These are phyloP conservation scores for Moesziomyces antarcticus DNA, from an alignment of 1,284 basidiomycete genomes.

Conservation along the genomic window DNA sequence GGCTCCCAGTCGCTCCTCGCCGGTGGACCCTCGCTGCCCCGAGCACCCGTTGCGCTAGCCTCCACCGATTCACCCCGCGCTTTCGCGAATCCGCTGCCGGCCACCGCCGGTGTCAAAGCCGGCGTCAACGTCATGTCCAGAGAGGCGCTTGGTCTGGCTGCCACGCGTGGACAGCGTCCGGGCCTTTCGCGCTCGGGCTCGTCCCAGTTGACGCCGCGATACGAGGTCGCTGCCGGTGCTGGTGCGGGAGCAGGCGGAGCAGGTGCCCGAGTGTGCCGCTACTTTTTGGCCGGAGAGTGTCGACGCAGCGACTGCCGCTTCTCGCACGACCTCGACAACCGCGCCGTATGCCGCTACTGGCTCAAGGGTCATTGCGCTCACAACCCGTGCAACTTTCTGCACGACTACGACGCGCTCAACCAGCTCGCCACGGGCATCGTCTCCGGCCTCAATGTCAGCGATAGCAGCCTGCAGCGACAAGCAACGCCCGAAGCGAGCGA, in stretches of 20 bases:
- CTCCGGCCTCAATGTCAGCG: constrained; percentile 65
- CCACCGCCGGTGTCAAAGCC: constrained; percentile 43
- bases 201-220: constrained; percentile 20
- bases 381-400: constrained; percentile 65
- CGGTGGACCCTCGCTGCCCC: constrained; percentile 12
- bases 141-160: constrained; percentile 39
- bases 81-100: constrained; percentile 19
- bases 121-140: constrained; percentile 54
- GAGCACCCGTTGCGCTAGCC: neutral
- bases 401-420: constrained; percentile 73
- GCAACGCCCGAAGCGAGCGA: constrained; percentile 66
- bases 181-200: constrained; percentile 26
- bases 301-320: constrained; percentile 95
- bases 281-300: constrained; percentile 96
- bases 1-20: constrained; percentile 33
- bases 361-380: constrained; percentile 80
- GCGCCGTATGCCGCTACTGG: constrained; percentile 95
- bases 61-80: constrained; percentile 21
- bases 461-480: constrained; percentile 53
- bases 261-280: constrained; percentile 79
- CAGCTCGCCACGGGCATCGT: constrained; percentile 71
- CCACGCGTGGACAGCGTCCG: constrained; percentile 19
- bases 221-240: constrained; percentile 8
- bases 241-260: constrained; percentile 17
- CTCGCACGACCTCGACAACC: constrained; percentile 69